Evolutionary conservation across 108 stramenopile genomes (phyloP).

Genomic region (Cyclotella choctawhatcheeana): DNA sequence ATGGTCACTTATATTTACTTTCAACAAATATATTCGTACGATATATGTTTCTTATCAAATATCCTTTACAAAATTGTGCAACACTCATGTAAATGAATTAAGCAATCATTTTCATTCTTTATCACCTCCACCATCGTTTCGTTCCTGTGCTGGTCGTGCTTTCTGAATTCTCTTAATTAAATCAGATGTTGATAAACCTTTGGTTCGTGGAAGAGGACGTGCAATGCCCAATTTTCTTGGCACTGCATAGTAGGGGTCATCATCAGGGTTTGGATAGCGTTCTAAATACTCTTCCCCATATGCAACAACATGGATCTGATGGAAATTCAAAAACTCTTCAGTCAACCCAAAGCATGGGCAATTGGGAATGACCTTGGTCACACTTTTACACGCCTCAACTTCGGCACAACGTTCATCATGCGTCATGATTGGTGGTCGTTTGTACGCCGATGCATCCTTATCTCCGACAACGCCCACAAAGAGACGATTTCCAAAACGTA

Average conservation of each 20-base stretch:
- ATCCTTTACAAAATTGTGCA: no score
- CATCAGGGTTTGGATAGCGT: conserved; percentile 83
- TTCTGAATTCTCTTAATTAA: conserved; percentile 84
- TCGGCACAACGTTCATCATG: conserved; percentile 88
- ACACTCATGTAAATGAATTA: conserved; percentile 1
- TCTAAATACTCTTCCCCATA: conserved; percentile 90
- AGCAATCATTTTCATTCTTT: conserved; percentile 1
- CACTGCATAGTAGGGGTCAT: conserved; percentile 87
- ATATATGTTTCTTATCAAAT: no score
- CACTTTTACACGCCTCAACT: conserved; percentile 91
- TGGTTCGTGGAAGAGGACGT: conserved; percentile 72
- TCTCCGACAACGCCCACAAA: conserved; percentile 92
- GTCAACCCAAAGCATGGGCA: conserved; percentile 90
- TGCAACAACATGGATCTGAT: conserved; percentile 92
- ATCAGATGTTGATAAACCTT: conserved; percentile 84
- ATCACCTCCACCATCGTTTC: conserved; percentile 50
- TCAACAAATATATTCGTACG: no score
- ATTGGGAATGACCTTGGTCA: conserved; percentile 90
- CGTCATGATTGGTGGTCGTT: conserved; percentile 91
- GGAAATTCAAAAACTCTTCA: conserved; percentile 83
- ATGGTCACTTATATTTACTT: no score
- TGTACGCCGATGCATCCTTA: conserved; percentile 84
- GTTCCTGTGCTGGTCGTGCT: conserved; percentile 70
- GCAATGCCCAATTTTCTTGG: conserved; percentile 86
- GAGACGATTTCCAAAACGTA: conserved; percentile 82